Conservation (phyloP, 306 rosid genomes). For the Myrica gale region DNA sequence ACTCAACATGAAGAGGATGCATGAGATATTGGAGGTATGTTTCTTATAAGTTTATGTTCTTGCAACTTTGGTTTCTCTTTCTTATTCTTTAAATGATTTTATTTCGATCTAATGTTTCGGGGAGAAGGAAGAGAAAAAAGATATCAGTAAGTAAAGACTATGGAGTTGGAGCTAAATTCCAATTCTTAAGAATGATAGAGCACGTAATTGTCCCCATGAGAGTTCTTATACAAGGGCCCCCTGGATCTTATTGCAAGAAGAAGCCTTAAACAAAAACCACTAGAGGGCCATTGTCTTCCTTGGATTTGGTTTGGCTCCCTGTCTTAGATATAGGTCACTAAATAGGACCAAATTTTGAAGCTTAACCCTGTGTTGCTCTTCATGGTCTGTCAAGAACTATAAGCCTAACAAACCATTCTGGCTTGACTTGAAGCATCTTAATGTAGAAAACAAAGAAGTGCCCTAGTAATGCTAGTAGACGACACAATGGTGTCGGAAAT, state of each 20-base stretch:
- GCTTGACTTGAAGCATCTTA: neutral
- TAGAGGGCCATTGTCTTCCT: neutral
- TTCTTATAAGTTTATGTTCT: conserved; percentile 25
- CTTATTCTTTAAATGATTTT: conserved; percentile 4
- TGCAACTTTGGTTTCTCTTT: conserved; percentile 3
- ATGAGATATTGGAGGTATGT: conserved; percentile 90
- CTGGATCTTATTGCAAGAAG: neutral
- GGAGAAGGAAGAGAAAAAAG: neutral
- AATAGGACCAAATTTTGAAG: neutral
- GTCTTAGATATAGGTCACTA: neutral
- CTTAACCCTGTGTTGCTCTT: neutral
- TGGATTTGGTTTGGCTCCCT: neutral
- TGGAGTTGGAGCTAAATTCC: neutral
- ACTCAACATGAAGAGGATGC: conserved; percentile 94
- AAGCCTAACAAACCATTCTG: neutral
- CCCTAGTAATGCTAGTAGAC: neutral
- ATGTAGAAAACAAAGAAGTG: neutral
- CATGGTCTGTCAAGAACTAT: neutral
- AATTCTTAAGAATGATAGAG: neutral
- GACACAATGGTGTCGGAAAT: neutral
- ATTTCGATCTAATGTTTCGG: neutral
- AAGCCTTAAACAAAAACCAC: neutral
- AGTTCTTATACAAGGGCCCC: neutral
- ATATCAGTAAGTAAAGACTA: neutral
- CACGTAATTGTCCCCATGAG: neutral